Evolutionary conservation across 768 basidiomycete genomes (phyloP).

Genomic region (Cantharellus cinnabarinus): DNA sequence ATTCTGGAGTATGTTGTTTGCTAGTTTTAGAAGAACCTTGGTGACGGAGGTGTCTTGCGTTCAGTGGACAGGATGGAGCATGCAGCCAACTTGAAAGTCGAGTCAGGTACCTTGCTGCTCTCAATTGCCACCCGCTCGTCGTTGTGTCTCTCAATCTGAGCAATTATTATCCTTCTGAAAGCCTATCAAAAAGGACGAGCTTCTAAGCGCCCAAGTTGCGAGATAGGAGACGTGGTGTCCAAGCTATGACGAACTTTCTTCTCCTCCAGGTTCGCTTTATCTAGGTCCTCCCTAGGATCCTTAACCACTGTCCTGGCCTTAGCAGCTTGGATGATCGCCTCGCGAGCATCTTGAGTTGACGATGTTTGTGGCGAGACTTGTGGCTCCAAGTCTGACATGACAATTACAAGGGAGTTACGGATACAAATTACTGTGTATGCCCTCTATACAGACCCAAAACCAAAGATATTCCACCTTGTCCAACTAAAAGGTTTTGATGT

Average conservation of each 20-base stretch:
- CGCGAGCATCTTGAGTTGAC: no score
- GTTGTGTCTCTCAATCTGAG: not conserved
- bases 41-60: not conserved
- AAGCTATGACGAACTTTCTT: not conserved
- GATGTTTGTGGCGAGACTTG: no score
- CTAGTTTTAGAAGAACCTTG: conserved; percentile 45
- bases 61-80: not conserved
- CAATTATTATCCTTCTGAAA: not conserved
- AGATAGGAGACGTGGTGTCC: not conserved
- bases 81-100: not conserved
- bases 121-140: not conserved
- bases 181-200: not conserved
- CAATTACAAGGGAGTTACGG: no score
- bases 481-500: no score
- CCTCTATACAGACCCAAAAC: no score
- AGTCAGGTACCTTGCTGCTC: not conserved
- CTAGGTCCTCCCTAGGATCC: not conserved
- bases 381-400: no score
- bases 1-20: conserved; percentile 53
- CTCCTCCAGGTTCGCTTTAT: not conserved
- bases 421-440: no score
- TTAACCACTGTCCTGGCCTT: not conserved
- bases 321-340: not conserved
- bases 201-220: no score
- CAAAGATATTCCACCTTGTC: no score